phyloP scores from a whole-genome alignment of 805 yeast genomes.

The Candida endomychidarum region DNA sequence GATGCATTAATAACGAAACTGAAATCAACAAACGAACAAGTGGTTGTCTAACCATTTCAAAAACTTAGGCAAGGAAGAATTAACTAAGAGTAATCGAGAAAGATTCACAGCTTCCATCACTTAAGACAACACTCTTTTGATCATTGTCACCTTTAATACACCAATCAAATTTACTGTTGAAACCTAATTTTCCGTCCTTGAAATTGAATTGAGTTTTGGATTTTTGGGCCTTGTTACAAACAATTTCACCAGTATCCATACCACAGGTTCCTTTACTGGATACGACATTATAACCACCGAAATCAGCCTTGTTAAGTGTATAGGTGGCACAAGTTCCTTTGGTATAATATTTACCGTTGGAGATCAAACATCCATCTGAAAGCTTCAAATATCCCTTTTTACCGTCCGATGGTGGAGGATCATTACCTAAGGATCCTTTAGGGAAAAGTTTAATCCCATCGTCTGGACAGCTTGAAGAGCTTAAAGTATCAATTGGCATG shows the following conservation, averaged over 20 bases:
- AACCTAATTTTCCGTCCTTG: constrained; percentile 46
- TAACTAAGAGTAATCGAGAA: no score
- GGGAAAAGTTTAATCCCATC: constrained; percentile 65
- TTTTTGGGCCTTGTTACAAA: constrained; percentile 20
- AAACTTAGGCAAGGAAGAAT: not conserved
- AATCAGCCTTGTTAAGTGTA: constrained; percentile 52
- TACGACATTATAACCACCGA: constrained; percentile 70
- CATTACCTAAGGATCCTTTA: constrained; percentile 35
- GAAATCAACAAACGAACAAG: no score
- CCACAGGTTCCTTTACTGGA: constrained; percentile 79
- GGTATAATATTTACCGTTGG: constrained; percentile 81
- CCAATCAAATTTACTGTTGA: constrained; percentile 66
- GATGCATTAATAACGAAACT: no score
- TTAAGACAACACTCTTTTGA: constrained; percentile 15
- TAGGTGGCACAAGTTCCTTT: constrained; percentile 86
- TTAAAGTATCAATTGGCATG: constrained; percentile 56
- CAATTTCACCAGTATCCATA: constrained; percentile 25
- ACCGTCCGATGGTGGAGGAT: constrained; percentile 22
- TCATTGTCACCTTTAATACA: constrained; percentile 38
- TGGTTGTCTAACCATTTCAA: no score
- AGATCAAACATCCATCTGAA: constrained; percentile 69
- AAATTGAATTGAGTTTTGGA: constrained; percentile 41
- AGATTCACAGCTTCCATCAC: constrained; percentile 24
- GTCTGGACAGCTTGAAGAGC: constrained; percentile 61
- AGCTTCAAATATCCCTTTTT: constrained; percentile 13